Conservation (phyloP, 169 alveolate species). For the Plasmodium malariae region DNA sequence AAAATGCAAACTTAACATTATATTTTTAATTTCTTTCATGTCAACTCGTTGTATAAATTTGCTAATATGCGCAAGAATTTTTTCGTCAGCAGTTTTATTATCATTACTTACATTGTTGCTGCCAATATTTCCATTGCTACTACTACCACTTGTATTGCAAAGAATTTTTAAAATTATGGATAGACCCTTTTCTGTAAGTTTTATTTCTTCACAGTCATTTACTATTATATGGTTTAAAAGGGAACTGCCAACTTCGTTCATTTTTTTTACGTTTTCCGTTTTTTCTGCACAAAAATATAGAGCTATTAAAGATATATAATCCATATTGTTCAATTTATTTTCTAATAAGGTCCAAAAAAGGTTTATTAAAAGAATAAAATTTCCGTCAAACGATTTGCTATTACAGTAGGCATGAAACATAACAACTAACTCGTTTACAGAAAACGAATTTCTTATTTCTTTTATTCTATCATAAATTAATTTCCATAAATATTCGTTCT, state of each 20-base stretch:
- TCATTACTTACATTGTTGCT: no score
- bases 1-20: slow-evolving; percentile 48
- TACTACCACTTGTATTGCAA: no score
- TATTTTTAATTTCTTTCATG: slow-evolving; percentile 29
- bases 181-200: slow-evolving; percentile 56
- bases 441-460: slow-evolving; percentile 44
- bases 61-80: slow-evolving; percentile 1
- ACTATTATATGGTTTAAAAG: slow-evolving; percentile 14
- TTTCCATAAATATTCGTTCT: slow-evolving; percentile 46
- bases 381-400: slow-evolving; percentile 51
- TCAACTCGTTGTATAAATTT: slow-evolving; percentile 32
- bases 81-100: slow-evolving; percentile 11
- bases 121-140: no score
- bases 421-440: slow-evolving; percentile 32
- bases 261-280: slow-evolving; percentile 38
- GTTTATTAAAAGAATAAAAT: slow-evolving; percentile 14
- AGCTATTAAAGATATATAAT: slow-evolving; percentile 40
- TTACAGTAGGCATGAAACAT: slow-evolving; percentile 69
- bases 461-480: slow-evolving; percentile 45
- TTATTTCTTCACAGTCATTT: not conserved
- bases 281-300: slow-evolving; percentile 72
- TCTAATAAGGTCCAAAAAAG: slow-evolving; percentile 59
- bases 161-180: slow-evolving; percentile 36
- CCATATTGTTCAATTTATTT: slow-evolving; percentile 16
- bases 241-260: slow-evolving; percentile 13